Evolutionary conservation across 23 red algal species (phyloP), one percentile per base, ranked within the genome.

Genomic region (Gracilaria vermiculophylla): DNA sequence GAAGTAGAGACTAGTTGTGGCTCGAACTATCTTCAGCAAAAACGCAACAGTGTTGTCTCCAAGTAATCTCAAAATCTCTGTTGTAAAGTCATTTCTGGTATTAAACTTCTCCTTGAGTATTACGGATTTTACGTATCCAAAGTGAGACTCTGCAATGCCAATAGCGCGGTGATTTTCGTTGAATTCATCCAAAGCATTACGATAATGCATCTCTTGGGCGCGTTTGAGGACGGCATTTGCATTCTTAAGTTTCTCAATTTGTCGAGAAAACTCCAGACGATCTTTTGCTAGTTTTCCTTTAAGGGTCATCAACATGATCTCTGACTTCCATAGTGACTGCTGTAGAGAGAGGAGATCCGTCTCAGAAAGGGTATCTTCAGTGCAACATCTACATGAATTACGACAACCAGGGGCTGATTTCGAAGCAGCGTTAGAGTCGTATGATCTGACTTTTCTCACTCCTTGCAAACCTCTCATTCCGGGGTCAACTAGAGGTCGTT

Each of bases 161-260:
- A 87, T 49, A 76, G 37, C 56, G 40, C 56, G 55, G 27, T 76
- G 28, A 54, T 87, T 87, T 16, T 87, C 83, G 29, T 74, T 53
- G 33, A 87, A 58, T 28, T 42, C 67, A 61, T 87, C 83, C n/a
- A 87, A 16, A 31, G 55, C 51, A 40, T 66, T 87, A 2, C 49
- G 67, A 44, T 70, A 87, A 44, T 77, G 83, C 21, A 87, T 62
- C 51, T 87, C 83, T 35, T 74, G 83, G 2, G 67, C 64, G 19
- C 29, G 67, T 48, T 78, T 36, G 8, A 78, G 19, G 8, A 19
- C 13, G 1, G 44, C 44, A 70, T 35, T 31, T 39, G 35, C 28
- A 15, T 9, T 39, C 13, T 70, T 70, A 43, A 70, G 64, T 23
- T 35, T 34, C 19, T 12, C 64, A 42, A 70, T 70, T 43, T 70